These are phyloP conservation scores for Rhinocladiella mackenziei DNA, from an alignment of 2,329 filamentous ascomycete genomes.

Conservation along the genomic window DNA sequence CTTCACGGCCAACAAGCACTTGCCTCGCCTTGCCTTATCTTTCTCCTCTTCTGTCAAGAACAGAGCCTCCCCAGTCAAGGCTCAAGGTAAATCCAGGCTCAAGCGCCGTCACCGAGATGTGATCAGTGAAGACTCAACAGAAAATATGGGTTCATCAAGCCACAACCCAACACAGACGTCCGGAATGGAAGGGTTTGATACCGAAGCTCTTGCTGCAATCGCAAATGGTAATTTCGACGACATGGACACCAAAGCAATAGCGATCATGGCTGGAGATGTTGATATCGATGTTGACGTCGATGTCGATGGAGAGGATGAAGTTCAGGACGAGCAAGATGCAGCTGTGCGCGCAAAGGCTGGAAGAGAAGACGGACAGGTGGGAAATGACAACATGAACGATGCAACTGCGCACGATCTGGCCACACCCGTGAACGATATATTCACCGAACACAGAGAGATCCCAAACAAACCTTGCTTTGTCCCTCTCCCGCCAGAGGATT, in stretches of 20 bases:
- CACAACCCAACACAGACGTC: conserved; percentile 32
- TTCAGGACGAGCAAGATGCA: neutral
- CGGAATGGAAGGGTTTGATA: conserved; percentile 25
- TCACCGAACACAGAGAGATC: conserved; percentile 33
- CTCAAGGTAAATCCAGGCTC: conserved; percentile 26
- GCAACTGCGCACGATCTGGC: conserved; percentile 28
- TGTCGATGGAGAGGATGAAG: conserved; percentile 11
- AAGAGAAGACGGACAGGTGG: conserved; percentile 24
- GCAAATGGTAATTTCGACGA: conserved; percentile 28
- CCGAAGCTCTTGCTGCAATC: conserved; percentile 29
- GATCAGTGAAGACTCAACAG: conserved; percentile 21
- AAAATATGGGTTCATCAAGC: conserved; percentile 28
- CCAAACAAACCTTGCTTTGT: conserved; percentile 62
- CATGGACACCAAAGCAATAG: conserved; percentile 29
- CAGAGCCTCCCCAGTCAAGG: conserved; percentile 33
- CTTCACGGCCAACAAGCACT: conserved; percentile 69
- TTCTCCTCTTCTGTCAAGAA: conserved; percentile 4
- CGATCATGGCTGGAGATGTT: conserved; percentile 25
- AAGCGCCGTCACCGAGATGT: conserved; percentile 14
- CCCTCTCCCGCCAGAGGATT: conserved; percentile 79
- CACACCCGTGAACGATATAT: conserved; percentile 33
- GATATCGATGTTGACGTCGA: conserved; percentile 25
- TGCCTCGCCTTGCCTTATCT: conserved; percentile 44
- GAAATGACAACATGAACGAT: conserved; percentile 26
- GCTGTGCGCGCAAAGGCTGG: neutral